Conservation (phyloP, 768 basidiomycete genomes). For the Tephrocybe sp. region DNA sequence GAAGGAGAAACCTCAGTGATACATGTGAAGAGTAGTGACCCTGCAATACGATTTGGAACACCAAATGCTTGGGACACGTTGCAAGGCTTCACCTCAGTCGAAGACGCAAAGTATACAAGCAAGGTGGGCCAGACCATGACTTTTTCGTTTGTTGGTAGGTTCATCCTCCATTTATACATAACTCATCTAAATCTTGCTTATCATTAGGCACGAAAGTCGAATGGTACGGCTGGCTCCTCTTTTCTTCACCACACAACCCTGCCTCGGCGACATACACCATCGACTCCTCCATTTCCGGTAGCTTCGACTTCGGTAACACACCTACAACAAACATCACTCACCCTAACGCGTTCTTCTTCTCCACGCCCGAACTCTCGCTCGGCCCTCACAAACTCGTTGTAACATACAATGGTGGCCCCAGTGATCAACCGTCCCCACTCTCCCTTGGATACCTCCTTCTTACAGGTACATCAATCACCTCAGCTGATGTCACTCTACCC, state of each 20-base stretch:
- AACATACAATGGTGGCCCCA: not conserved
- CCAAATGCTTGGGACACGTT: not conserved
- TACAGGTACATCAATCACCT: slow-evolving; percentile 1
- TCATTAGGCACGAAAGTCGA: not conserved
- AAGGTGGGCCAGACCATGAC: not conserved
- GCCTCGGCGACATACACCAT: not conserved
- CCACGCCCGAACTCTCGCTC: not conserved
- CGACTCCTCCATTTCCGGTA: not conserved
- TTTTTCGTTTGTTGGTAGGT: not conserved
- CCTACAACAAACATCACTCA: not conserved
- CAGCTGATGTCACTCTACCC: not conserved
- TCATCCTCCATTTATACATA: no score
- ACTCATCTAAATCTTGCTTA: not conserved
- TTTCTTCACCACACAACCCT: not conserved
- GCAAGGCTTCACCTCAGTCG: not conserved
- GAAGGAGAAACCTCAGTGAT: not conserved
- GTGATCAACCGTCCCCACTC: not conserved
- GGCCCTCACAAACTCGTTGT: not conserved
- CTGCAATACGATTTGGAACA: not conserved
- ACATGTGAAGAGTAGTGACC: not conserved
- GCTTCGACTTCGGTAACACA: not conserved
- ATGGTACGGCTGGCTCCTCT: slow-evolving; percentile 3
- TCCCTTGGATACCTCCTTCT: not conserved
- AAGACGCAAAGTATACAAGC: not conserved
- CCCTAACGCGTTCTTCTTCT: not conserved